Percentiles rank a stretch among this genome's conserved stretches.
Conservation (phyloP, 2,329 filamentous ascomycete species). For the Hymenoscyphus fraxineus region DNA sequence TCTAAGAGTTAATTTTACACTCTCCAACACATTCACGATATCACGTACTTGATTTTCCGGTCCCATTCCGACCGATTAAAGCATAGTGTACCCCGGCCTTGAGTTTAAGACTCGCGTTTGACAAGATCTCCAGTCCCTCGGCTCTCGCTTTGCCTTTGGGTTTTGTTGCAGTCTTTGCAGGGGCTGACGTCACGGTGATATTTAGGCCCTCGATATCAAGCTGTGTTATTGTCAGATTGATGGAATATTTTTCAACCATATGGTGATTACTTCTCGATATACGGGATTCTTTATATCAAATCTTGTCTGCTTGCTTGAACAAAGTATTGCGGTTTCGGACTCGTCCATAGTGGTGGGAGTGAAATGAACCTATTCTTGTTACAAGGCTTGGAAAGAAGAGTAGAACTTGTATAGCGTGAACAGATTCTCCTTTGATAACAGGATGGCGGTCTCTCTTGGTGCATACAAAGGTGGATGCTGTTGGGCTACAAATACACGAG, state of each 20-base stretch:
- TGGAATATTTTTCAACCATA: background rate
- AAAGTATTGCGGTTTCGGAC: constrained; percentile 29
- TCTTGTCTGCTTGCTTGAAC: constrained; percentile 34
- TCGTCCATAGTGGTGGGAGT: constrained; percentile 19
- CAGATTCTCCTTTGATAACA: no score
- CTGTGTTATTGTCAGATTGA: constrained; percentile 36
- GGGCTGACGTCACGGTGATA: constrained; percentile 9
- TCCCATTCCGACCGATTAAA: constrained; percentile 74
- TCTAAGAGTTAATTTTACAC: background rate
- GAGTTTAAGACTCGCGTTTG: constrained; percentile 65
- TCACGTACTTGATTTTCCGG: constrained; percentile 71
- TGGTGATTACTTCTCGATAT: constrained; percentile 30
- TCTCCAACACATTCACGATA: background rate
- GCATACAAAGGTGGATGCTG: no score
- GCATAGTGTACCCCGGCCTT: constrained; percentile 74
- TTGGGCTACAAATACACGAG: no score
- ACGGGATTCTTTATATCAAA: constrained; percentile 34
- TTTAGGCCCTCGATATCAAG: constrained; percentile 70
- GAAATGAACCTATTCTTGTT: no score
- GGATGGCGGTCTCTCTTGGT: no score
- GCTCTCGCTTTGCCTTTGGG: constrained; percentile 46
- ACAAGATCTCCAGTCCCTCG: constrained; percentile 62
- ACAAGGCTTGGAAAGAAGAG: no score
- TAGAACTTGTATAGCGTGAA: no score
- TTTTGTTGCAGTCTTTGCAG: constrained; percentile 7